These are phyloP conservation scores for Talaromyces sp. DNA, from an alignment of 2,329 filamentous ascomycete species.

Conservation along the genomic window DNA sequence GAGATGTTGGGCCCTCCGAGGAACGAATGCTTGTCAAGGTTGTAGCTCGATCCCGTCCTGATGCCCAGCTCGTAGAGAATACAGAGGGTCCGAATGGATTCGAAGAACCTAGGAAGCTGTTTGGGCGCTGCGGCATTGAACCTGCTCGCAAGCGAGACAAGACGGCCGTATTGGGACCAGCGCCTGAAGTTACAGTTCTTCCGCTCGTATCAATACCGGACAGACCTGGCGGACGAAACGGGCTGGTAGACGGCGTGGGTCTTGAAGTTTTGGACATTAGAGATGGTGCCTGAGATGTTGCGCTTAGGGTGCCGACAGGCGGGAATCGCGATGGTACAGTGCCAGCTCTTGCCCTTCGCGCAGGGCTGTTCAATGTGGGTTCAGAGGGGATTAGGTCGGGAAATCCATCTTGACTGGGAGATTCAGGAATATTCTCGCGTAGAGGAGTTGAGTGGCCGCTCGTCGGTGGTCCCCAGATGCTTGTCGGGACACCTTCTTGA, in stretches of 20 bases:
- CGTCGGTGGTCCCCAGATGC: slow-evolving; percentile 90
- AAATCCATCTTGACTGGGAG: slow-evolving; percentile 86
- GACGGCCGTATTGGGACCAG: slow-evolving; percentile 65
- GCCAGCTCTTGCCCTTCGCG: slow-evolving; percentile 81
- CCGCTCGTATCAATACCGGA: slow-evolving; percentile 42
- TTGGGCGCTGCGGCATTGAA: slow-evolving; percentile 87
- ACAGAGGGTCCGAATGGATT: slow-evolving; percentile 82
- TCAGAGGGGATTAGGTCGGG: slow-evolving; percentile 79
- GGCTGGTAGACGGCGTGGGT: slow-evolving; percentile 81
- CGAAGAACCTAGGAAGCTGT: slow-evolving; percentile 56
- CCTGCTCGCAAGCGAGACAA: slow-evolving; percentile 85
- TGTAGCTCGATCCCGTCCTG: slow-evolving; percentile 75
- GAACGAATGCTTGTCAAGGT: slow-evolving; percentile 90
- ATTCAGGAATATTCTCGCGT: slow-evolving; percentile 95
- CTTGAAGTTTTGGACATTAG: slow-evolving; percentile 75
- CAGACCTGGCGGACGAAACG: slow-evolving; percentile 67
- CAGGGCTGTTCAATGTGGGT: slow-evolving; percentile 62
- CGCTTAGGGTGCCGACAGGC: slow-evolving; percentile 64
- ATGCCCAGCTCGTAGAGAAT: slow-evolving; percentile 83
- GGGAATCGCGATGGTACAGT: slow-evolving; percentile 96
- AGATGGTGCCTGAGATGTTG: slow-evolving; percentile 56
- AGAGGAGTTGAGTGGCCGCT: slow-evolving; percentile 95
- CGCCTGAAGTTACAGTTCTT: slow-evolving; percentile 43
- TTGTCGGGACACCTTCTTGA: slow-evolving; percentile 79
- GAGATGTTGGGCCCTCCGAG: slow-evolving; percentile 81